Evolutionary conservation across 345 rosid genomes (phyloP).

Genomic region (Cardiospermum halicacabum): DNA sequence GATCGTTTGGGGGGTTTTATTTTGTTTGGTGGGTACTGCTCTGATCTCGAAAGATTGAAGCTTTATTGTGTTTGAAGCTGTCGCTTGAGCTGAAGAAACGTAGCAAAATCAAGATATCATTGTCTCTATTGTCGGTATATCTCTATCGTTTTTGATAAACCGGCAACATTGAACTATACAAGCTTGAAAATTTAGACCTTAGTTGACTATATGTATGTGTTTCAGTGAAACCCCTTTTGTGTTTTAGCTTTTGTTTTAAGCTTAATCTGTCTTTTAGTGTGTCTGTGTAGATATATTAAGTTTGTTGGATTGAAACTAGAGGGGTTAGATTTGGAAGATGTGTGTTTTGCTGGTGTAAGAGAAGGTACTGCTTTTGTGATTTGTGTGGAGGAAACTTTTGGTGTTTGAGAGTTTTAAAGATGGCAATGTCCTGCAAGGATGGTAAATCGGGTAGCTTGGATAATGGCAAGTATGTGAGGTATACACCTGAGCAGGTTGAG

Average conservation of each 20-base stretch:
- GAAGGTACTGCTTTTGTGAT: conserved; percentile 2
- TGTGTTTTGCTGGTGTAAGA: conserved; percentile 6
- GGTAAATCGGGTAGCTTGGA: conserved; percentile 70
- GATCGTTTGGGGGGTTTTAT: conserved; percentile 57
- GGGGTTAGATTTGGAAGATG: conserved; percentile 3
- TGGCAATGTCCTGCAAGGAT: conserved; percentile 96
- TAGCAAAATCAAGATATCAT: conserved; percentile 31
- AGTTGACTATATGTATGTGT: conserved; percentile 3
- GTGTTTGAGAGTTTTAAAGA: conserved; percentile 26
- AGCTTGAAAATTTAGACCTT: conserved; percentile 9
- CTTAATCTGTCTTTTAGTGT: background rate
- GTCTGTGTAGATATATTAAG: background rate
- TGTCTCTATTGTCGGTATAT: conserved; percentile 38
- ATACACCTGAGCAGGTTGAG: conserved; percentile 99
- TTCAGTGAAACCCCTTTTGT: conserved; percentile 10
- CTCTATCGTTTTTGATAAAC: conserved; percentile 23
- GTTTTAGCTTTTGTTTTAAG: conserved; percentile 1
- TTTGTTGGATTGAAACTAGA: background rate
- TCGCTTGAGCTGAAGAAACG: conserved; percentile 33
- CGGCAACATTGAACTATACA: conserved; percentile 12
- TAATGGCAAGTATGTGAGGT: conserved; percentile 97
- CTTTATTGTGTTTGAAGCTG: conserved; percentile 60
- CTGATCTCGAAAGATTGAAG: conserved; percentile 60
- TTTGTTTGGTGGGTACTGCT: conserved; percentile 19
- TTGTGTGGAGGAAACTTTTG: conserved; percentile 16